Conservation (phyloP, 345 rosid species). For the Brassica juncea region DNA sequence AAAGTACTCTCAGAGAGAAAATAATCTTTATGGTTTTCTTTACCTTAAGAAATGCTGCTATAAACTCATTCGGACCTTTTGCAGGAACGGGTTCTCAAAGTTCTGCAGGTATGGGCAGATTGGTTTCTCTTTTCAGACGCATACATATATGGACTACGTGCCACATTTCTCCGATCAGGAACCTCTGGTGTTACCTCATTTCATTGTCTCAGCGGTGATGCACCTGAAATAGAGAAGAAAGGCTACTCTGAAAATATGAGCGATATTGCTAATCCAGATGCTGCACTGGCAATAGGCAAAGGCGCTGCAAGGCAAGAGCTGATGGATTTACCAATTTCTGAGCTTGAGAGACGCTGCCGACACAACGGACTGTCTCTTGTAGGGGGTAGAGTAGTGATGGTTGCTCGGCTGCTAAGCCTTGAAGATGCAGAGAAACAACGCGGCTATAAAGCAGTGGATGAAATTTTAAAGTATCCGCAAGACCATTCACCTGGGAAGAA, state of each 20-base stretch:
- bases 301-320: slow-evolving; percentile 89
- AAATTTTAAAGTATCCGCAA: slow-evolving; percentile 57
- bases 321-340: slow-evolving; percentile 81
- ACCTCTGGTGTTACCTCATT: slow-evolving; percentile 79
- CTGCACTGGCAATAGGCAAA: slow-evolving; percentile 93
- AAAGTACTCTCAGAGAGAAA: slow-evolving; percentile 67
- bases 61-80: slow-evolving; percentile 29
- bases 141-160: slow-evolving; percentile 89
- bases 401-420: slow-evolving; percentile 82
- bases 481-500: slow-evolving; percentile 60
- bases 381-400: slow-evolving; percentile 99
- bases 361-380: slow-evolving; percentile 95
- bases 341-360: slow-evolving; percentile 95
- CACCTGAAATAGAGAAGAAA: slow-evolving; percentile 81
- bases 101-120: slow-evolving; percentile 58
- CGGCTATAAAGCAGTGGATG: slow-evolving; percentile 75
- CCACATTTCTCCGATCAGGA: slow-evolving; percentile 90
- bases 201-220: slow-evolving; percentile 86
- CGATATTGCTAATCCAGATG: slow-evolving; percentile 66
- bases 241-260: slow-evolving; percentile 35
- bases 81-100: slow-evolving; percentile 57
- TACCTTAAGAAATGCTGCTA: too few species aligned
- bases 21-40: too few species aligned
- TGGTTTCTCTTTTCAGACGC: slow-evolving; percentile 99
- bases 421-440: slow-evolving; percentile 95